Evolutionary conservation across 2,329 filamentous ascomycete genomes (phyloP), one percentile per base, ranked within the genome.

Genomic region (Polytolypa hystricis): DNA sequence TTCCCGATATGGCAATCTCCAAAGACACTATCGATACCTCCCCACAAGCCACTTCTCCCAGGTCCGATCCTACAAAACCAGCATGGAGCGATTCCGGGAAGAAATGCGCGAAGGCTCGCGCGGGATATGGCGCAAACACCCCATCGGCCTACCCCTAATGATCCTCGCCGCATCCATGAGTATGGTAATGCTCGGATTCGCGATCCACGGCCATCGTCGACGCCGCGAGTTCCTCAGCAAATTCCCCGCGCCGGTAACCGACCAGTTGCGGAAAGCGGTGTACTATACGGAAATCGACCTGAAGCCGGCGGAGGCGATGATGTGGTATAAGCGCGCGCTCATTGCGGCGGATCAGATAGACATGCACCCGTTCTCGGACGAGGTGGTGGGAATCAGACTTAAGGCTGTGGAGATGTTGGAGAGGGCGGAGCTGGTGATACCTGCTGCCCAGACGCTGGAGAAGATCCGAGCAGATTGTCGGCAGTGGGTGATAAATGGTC

Each of bases 291-390:
- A 91, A 51, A 74, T 81, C 45, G 69, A 75, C 26, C 71, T 81
- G 4, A 80, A 93, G 41, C 77, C 84, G 2, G 72, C 81, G 40
- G 71, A 81, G 37, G 87, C 89, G 1, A 67, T 93, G 41, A 81
- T 84, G 47, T 84, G 84, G 57, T 96, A 94, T 57, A 79, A 79
- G 50, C 73, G 81, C 46, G 86, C 87, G 3, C 67, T 96, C 39
- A 69, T 78, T 43, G 70, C 81, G 35, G 85, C 85, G 39, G 66
- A 77, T 33, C 77, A 84, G 51, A 54, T 81, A 34, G 77, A 78
- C 0, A 74, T 98, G 65, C 85, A 96, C 53, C 84, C 84, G 0
- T 93, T 87, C 55, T 87, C 83, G 3, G 83, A 95, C 49, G 87
- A 95, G 56, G 79, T 95, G 21, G 70, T 95, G 47, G 91, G 91